Percentiles rank a stretch among this genome's conserved stretches.
Evolutionary conservation across 345 rosid species (phyloP).

Genomic region (Hibiscus tridactylites): DNA sequence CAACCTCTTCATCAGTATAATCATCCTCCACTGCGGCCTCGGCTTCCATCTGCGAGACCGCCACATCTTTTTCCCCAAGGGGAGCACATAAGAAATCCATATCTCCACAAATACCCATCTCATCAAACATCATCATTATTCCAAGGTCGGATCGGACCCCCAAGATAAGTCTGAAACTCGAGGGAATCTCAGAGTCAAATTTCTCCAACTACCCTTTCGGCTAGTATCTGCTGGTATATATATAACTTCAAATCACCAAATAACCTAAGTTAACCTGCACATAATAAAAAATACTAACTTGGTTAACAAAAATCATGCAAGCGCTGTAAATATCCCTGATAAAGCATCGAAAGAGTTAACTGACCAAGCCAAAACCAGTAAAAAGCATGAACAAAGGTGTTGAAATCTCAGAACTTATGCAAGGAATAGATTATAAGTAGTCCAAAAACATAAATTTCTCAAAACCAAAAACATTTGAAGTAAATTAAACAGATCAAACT

Average conservation of each 20-base stretch:
- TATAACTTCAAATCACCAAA: not conserved
- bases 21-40: conserved; percentile 49
- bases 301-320: not conserved
- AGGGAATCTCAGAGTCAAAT: not conserved
- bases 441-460: not conserved
- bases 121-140: conserved; percentile 60
- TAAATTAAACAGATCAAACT: not conserved
- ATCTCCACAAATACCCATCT: conserved; percentile 71
- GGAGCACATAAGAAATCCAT: conserved; percentile 57
- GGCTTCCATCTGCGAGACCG: conserved; percentile 36
- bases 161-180: not conserved
- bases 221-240: not conserved
- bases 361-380: not conserved
- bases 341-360: too few relatives aligned
- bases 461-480: too few relatives aligned
- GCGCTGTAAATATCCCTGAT: too few relatives aligned
- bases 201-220: not conserved
- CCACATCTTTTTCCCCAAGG: conserved; percentile 28
- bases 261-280: not conserved
- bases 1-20: conserved; percentile 59
- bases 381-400: not conserved
- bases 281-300: not conserved
- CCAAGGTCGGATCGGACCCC: not conserved
- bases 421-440: not conserved
- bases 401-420: not conserved